Conservation (phyloP, 768 basidiomycete species). For the Trichaptum fuscoviolaceum region DNA sequence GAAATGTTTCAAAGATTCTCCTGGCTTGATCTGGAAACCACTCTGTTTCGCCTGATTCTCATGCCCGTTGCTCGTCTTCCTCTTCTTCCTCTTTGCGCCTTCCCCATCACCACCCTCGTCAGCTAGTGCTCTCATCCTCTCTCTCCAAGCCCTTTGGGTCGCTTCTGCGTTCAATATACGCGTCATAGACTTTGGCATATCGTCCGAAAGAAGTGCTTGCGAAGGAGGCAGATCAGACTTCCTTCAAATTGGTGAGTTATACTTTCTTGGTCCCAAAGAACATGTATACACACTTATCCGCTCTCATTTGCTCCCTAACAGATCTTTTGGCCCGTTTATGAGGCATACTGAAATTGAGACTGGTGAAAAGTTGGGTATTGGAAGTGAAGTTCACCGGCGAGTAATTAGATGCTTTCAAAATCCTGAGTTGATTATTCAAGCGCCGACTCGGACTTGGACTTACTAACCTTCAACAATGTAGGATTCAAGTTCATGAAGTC, state of each 20-base stretch:
- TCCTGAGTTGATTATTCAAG: too few relatives aligned
- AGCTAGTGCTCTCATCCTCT: constrained; percentile 30
- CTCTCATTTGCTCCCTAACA: constrained; percentile 37
- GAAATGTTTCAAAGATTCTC: constrained; percentile 73
- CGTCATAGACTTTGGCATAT: constrained; percentile 62
- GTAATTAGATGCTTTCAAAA: too few relatives aligned
- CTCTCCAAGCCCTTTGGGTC: constrained; percentile 50
- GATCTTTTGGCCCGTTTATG: constrained; percentile 60
- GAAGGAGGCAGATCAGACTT: constrained; percentile 46
- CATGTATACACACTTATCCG: constrained; percentile 34
- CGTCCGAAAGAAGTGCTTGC: constrained; percentile 33
- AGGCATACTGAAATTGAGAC: constrained; percentile 38
- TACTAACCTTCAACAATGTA: too few relatives aligned
- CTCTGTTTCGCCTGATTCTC: constrained; percentile 6
- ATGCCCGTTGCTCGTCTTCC: neutral
- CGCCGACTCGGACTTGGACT: too few relatives aligned
- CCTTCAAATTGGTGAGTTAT: constrained; percentile 27
- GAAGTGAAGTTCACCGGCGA: neutral
- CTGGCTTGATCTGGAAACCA: constrained; percentile 42
- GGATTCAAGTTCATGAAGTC: too few relatives aligned
- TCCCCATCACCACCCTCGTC: neutral
- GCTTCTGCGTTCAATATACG: constrained; percentile 60
- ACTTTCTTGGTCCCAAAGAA: neutral
- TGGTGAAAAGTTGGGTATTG: neutral
- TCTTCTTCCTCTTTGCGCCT: constrained; percentile 6